Percentiles rank a stretch among this genome's conserved stretches.
phyloP scores from a whole-genome alignment of 108 stramenopile genomes.

The Nitzschia palea region DNA sequence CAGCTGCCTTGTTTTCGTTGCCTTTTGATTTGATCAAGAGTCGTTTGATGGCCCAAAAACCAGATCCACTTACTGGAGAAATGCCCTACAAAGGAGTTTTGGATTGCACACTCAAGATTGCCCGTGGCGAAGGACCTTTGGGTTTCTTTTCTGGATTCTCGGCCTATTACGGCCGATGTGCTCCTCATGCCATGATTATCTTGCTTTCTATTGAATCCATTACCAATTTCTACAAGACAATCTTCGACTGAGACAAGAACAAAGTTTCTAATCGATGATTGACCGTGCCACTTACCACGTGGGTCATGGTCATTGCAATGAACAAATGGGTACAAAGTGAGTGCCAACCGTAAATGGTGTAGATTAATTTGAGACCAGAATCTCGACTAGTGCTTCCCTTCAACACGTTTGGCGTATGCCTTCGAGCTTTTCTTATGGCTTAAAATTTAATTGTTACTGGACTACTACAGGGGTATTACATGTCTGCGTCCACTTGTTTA shows the following conservation, averaged over 20 bases:
- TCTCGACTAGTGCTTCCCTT: too few relatives aligned
- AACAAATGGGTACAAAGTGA: too few relatives aligned
- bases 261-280: too few relatives aligned
- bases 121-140: constrained; percentile 84
- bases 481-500: not conserved
- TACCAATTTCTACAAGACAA: constrained; percentile 68
- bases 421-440: too few relatives aligned
- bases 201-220: constrained; percentile 95
- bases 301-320: too few relatives aligned
- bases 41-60: constrained; percentile 91
- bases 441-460: too few relatives aligned
- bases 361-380: too few relatives aligned
- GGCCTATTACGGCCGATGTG: constrained; percentile 97
- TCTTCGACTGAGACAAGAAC: constrained; percentile 39
- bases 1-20: constrained; percentile 91
- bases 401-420: too few relatives aligned
- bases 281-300: too few relatives aligned
- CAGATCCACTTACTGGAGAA: constrained; percentile 81
- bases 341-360: too few relatives aligned
- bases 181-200: constrained; percentile 99
- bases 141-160: constrained; percentile 95
- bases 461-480: not conserved
- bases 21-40: constrained; percentile 98
- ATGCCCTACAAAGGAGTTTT: constrained; percentile 89
- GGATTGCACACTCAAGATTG: constrained; percentile 85